Evolutionary conservation across 139 green algal species (phyloP), one percentile per base, ranked within the genome.

Genomic region (Micractinium conductrix): DNA sequence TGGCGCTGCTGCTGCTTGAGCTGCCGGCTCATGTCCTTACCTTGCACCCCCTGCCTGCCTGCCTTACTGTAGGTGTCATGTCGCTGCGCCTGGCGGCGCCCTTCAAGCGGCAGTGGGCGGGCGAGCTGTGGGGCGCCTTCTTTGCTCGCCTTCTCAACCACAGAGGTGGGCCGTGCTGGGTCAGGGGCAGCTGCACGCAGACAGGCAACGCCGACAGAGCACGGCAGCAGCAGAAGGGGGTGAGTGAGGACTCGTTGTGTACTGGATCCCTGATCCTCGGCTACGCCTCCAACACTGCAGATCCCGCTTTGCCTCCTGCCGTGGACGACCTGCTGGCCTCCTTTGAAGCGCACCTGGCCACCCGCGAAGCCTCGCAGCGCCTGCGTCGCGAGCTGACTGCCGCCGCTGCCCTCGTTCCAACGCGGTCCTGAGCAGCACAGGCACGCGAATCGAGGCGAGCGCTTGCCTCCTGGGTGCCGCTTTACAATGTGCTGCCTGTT

Each of bases 61-160:
- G n/a, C n/a, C n/a, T n/a, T n/a, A n/a, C 37, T 62, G 78, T 74
- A 88, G 86, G 86, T 37, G 28, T 8, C 0, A 69, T 80, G 7
- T 81, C 45, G 12, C 80, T 92, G 44, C 78, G 89, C 33, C 45
- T 83, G 19, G 62, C 55, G 14, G 38, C n/a, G 28, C 38, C 60
- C 26, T 85, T 91, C 48, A 90, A 87, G 72, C 76, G 89, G 28
- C 78, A 90, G 48, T 92, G 84, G 87, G 72, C 86, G 21, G 35
- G 43, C 21, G 50, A 88, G 9, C 58, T 92, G 42, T 92, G 89
- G 89, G 74, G 83, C 19, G 58, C 43, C 12, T 38, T 91, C 30
- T 92, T 92, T 65, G n/a, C 74, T 30, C 45, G 33, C 2, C 79
- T 92, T 30, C 86, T 92, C 42, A 90, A 92, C 69, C 74, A 75